Conservation (phyloP, 1,284 basidiomycete species). For the Coriolopsis trogii region DNA sequence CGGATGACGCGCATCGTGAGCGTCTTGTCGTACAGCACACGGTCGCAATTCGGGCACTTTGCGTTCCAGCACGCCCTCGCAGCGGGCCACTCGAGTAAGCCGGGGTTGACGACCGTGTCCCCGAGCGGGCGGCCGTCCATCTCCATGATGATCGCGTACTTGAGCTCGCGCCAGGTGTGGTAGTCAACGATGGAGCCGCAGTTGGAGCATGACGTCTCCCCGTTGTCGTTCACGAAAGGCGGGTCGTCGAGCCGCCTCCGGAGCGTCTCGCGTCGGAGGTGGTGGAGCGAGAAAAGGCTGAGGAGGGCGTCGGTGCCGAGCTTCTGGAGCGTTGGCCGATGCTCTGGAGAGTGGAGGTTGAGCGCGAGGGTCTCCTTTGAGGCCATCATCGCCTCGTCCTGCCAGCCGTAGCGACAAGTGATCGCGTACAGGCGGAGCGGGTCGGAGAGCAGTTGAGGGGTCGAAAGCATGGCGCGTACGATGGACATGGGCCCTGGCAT, state of each 20-base stretch:
- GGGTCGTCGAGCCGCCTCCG: conserved; percentile 52
- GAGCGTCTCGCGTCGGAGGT: conserved; percentile 48
- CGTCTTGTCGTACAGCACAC: conserved; percentile 56
- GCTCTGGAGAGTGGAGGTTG: conserved; percentile 48
- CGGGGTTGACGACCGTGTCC: conserved; percentile 52
- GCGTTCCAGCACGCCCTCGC: conserved; percentile 62
- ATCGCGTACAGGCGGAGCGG: conserved; percentile 60
- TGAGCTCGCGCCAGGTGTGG: conserved; percentile 65
- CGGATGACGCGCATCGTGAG: conserved; percentile 56
- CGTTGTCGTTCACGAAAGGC: conserved; percentile 56
- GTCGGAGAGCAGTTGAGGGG: conserved; percentile 48
- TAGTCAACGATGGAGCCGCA: conserved; percentile 55
- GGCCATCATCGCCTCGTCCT: conserved; percentile 51
- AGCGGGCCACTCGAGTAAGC: conserved; percentile 56
- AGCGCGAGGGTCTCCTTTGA: conserved; percentile 45
- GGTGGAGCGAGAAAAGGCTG: conserved; percentile 55
- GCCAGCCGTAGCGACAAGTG: conserved; percentile 61
- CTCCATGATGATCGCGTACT: conserved; percentile 54
- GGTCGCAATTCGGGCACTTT: conserved; percentile 53
- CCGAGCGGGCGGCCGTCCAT: conserved; percentile 60
- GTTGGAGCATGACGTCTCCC: conserved; percentile 44
- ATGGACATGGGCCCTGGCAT: conserved; percentile 64
- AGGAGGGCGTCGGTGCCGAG: conserved; percentile 54
- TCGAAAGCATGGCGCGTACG: conserved; percentile 54
- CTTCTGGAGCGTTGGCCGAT: conserved; percentile 48